These are phyloP conservation scores for Physcomitrellopsis africana DNA, from an alignment of 225 moss, liverwort and hornwort species.

Conservation along the genomic window DNA sequence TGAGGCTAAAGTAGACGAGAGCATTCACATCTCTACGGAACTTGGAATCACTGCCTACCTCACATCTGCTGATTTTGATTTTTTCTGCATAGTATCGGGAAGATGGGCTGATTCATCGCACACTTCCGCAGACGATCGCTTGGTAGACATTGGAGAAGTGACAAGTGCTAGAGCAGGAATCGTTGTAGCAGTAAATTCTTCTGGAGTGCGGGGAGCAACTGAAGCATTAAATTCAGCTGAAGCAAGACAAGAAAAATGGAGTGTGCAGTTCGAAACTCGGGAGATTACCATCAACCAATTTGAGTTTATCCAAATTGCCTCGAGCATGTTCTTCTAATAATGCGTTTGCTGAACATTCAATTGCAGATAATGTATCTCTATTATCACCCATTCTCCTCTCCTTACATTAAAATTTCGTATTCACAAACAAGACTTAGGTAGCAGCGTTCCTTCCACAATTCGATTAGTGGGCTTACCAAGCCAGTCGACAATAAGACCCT, in stretches of 20 bases:
- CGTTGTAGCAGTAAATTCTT: constrained; percentile 1
- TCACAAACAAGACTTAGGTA: not conserved
- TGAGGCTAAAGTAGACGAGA: not conserved
- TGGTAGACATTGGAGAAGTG: constrained; percentile 48
- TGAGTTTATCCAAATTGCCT: too few relatives aligned
- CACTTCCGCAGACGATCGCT: constrained; percentile 57
- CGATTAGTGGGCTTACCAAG: not conserved
- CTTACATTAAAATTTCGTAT: not conserved
- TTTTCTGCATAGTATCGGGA: constrained; percentile 38
- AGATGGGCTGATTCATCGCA: constrained; percentile 48
- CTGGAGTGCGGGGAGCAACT: constrained; percentile 29
- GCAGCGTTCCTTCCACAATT: not conserved
- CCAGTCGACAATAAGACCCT: not conserved
- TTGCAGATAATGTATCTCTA: too few relatives aligned
- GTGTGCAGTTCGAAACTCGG: too few relatives aligned
- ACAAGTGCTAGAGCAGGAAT: constrained; percentile 24
- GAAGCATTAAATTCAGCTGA: not conserved
- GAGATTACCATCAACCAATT: too few relatives aligned
- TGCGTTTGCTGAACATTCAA: too few relatives aligned
- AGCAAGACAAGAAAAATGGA: not conserved
- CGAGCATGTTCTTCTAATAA: too few relatives aligned
- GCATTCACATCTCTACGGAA: not conserved
- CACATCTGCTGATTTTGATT: constrained; percentile 32
- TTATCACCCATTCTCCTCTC: not conserved
- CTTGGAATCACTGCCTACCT: constrained; percentile 34